phyloP scores from a whole-genome alignment of 2,329 filamentous ascomycete species.

The Clarireedia monteithiana region DNA sequence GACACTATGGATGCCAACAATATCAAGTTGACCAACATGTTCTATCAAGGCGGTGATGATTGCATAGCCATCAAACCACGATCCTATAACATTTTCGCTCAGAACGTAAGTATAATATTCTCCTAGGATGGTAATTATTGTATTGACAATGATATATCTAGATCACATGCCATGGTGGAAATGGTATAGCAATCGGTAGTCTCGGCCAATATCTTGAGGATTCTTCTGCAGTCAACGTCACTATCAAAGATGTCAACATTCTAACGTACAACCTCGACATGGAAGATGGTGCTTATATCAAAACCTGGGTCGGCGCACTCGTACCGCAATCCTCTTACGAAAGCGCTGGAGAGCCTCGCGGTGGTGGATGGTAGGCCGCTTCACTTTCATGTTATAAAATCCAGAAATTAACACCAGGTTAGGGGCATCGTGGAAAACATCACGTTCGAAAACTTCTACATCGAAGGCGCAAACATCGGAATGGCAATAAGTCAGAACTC shows the following conservation, averaged over 20 bases:
- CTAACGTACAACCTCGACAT: slow-evolving; percentile 39
- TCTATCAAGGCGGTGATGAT: slow-evolving; percentile 49
- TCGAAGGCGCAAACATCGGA: slow-evolving; percentile 38
- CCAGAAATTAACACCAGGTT: background rate
- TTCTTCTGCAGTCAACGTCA: slow-evolving; percentile 41
- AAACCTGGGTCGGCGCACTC: slow-evolving; percentile 46
- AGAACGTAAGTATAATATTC: slow-evolving; percentile 31
- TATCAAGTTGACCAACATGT: slow-evolving; percentile 40
- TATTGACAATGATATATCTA: background rate
- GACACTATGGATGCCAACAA: slow-evolving; percentile 48
- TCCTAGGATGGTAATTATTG: no score
- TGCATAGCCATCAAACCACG: slow-evolving; percentile 50
- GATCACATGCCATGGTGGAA: slow-evolving; percentile 42
- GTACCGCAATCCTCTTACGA: slow-evolving; percentile 41
- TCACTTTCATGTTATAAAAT: no score
- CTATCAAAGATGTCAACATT: slow-evolving; percentile 39
- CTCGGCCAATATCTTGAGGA: slow-evolving; percentile 50
- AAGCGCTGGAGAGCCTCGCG: slow-evolving; percentile 38
- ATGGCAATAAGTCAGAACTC: slow-evolving; percentile 39
- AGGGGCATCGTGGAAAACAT: slow-evolving; percentile 42
- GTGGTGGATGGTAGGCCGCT: slow-evolving; percentile 38
- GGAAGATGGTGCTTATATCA: slow-evolving; percentile 44
- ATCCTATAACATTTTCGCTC: slow-evolving; percentile 41
- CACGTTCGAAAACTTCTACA: slow-evolving; percentile 42
- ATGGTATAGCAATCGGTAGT: slow-evolving; percentile 48